Percentiles rank a stretch among this genome's conserved stretches.
phyloP scores from a whole-genome alignment of 2,329 filamentous ascomycete genomes.

The Myriosclerotinia curreyana region DNA sequence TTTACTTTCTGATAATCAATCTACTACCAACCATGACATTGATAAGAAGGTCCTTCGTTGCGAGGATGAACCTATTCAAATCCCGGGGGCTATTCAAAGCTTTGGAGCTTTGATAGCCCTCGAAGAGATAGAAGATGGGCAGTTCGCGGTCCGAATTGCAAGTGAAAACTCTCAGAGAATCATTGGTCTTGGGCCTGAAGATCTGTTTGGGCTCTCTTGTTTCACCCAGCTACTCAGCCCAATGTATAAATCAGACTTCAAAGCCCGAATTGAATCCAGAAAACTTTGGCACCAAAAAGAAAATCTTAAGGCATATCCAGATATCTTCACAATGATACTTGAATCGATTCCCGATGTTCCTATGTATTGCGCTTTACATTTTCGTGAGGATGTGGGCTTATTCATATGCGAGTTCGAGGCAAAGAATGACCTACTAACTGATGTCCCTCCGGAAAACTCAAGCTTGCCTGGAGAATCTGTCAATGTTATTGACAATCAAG shows the following conservation, averaged over 20 bases:
- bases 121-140: slow-evolving; percentile 66
- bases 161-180: slow-evolving; percentile 77
- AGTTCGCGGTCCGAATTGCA: slow-evolving; percentile 66
- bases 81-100: slow-evolving; percentile 55
- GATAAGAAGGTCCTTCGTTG: slow-evolving; percentile 49
- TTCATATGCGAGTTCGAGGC: slow-evolving; percentile 87
- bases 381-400: slow-evolving; percentile 64
- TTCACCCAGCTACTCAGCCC: slow-evolving; percentile 86
- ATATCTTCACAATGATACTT: slow-evolving; percentile 73
- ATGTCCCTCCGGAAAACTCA: slow-evolving; percentile 62
- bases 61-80: slow-evolving; percentile 88
- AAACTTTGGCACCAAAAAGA: slow-evolving; percentile 39
- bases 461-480: slow-evolving; percentile 60
- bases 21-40: background rate
- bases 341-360: background rate
- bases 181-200: slow-evolving; percentile 71
- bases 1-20: slow-evolving; percentile 6
- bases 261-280: slow-evolving; percentile 6
- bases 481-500: slow-evolving; percentile 70
- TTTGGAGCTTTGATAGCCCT: slow-evolving; percentile 77
- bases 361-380: slow-evolving; percentile 30
- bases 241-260: slow-evolving; percentile 50
- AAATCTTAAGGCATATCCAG: slow-evolving; percentile 71
- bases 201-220: slow-evolving; percentile 69
- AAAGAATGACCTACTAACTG: slow-evolving; percentile 70